A percentile compares a stretch with the other conserved stretches of the same genome.
Evolutionary conservation across 2,329 filamentous ascomycete genomes (phyloP).

Genomic region (Claviceps sp.): DNA sequence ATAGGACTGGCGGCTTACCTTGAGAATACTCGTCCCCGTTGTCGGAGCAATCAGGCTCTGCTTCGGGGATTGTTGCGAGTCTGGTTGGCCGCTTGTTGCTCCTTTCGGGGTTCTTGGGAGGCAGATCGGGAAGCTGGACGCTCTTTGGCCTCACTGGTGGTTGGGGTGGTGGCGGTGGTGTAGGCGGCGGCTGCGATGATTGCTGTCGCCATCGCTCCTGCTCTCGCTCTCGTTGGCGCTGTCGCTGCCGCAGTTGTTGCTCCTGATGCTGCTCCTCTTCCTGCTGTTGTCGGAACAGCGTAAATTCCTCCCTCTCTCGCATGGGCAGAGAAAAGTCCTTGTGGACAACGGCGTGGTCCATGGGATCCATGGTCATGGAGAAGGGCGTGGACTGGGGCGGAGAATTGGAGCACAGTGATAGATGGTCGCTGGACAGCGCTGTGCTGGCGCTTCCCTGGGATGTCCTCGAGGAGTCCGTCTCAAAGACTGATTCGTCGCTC

Average conservation of each 20-base stretch:
- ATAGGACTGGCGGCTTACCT: neutral
- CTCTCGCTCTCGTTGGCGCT: too few relatives aligned
- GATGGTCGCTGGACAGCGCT: neutral
- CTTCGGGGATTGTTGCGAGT: constrained; percentile 9
- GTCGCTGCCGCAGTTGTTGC: neutral
- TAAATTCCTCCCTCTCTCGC: neutral
- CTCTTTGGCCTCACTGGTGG: neutral
- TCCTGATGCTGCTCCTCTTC: neutral
- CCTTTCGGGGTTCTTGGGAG: constrained; percentile 2
- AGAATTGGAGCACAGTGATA: neutral
- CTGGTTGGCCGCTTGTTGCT: constrained; percentile 27
- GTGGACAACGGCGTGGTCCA: constrained; percentile 1
- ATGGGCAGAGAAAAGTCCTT: constrained; percentile 1
- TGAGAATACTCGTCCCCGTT: neutral
- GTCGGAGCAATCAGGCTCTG: neutral
- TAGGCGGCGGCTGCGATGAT: too few relatives aligned
- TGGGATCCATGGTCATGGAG: neutral
- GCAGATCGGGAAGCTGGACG: constrained; percentile 14
- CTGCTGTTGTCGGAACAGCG: neutral
- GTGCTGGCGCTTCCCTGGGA: neutral
- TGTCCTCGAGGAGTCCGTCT: neutral
- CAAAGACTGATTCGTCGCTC: neutral
- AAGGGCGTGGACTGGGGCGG: too few relatives aligned
- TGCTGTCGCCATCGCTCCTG: too few relatives aligned
- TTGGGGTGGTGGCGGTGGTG: too few relatives aligned